Conservation (phyloP, 305 asterid genomes). For the Fraxinus sp. region DNA sequence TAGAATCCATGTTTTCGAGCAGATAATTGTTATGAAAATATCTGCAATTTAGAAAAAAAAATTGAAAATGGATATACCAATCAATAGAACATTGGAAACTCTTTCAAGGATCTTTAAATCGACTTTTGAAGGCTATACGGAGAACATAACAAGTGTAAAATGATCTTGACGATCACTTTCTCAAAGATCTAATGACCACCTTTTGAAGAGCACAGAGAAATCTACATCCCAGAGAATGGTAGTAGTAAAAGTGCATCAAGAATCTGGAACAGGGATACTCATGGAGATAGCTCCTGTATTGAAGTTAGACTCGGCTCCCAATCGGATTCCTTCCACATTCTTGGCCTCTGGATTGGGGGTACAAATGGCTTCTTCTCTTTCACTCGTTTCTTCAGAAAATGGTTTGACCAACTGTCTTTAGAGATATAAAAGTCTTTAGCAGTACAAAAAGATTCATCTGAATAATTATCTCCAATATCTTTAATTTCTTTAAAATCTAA, state of each 20-base stretch:
- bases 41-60: background rate
- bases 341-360: slow-evolving; percentile 43
- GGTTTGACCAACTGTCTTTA: slow-evolving; percentile 27
- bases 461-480: slow-evolving; percentile 25
- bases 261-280: slow-evolving; percentile 18
- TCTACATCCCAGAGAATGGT: slow-evolving; percentile 13
- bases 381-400: slow-evolving; percentile 14
- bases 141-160: slow-evolving; percentile 9
- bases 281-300: slow-evolving; percentile 65
- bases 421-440: slow-evolving; percentile 39
- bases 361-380: slow-evolving; percentile 32
- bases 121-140: background rate
- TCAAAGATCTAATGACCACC: slow-evolving; percentile 4
- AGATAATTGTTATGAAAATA: background rate
- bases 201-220: slow-evolving; percentile 11
- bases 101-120: background rate
- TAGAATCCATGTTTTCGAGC: background rate
- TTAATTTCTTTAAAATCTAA: slow-evolving; percentile 24
- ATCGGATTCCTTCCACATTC: slow-evolving; percentile 28
- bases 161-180: slow-evolving; percentile 16
- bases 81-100: background rate
- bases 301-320: slow-evolving; percentile 51
- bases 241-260: slow-evolving; percentile 1
- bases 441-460: slow-evolving; percentile 34
- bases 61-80: background rate